phyloP scores from a whole-genome alignment of 768 basidiomycete species.

The Clitopilus hobsonii region DNA sequence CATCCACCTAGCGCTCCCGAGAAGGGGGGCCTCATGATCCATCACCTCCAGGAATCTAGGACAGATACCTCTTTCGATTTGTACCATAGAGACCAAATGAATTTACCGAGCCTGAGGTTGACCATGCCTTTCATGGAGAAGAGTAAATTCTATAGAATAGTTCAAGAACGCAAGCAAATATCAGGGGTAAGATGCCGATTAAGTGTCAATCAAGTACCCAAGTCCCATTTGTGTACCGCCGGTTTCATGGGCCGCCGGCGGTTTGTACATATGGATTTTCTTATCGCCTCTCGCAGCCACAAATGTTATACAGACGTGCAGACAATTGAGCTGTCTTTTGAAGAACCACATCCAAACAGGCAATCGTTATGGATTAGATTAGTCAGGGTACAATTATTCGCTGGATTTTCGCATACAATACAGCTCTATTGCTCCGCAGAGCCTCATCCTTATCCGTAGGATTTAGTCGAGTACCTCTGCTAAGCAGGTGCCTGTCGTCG shows the following conservation, averaged over 20 bases:
- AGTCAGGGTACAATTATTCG: no score
- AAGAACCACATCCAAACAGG: no score
- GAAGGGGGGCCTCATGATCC: background rate
- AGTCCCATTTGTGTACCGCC: background rate
- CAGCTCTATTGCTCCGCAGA: no score
- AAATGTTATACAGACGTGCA: background rate
- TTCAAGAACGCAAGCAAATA: background rate
- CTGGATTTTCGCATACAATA: no score
- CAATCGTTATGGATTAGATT: no score
- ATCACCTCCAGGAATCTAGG: background rate
- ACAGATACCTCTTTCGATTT: background rate
- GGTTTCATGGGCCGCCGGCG: constrained; percentile 1
- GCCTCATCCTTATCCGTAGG: background rate
- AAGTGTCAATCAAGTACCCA: background rate
- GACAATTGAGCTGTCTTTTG: no score
- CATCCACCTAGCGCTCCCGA: background rate
- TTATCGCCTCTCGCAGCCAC: background rate
- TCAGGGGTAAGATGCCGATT: background rate
- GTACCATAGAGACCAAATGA: background rate
- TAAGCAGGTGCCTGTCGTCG: background rate
- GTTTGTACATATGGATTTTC: background rate
- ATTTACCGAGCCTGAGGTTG: background rate
- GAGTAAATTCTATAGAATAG: constrained; percentile 1
- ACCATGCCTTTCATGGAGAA: background rate
- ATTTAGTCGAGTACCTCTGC: background rate